Evolutionary conservation across 805 yeast genomes (phyloP), one percentile per base, ranked within the genome.

Genomic region (Starmerella apicola): DNA sequence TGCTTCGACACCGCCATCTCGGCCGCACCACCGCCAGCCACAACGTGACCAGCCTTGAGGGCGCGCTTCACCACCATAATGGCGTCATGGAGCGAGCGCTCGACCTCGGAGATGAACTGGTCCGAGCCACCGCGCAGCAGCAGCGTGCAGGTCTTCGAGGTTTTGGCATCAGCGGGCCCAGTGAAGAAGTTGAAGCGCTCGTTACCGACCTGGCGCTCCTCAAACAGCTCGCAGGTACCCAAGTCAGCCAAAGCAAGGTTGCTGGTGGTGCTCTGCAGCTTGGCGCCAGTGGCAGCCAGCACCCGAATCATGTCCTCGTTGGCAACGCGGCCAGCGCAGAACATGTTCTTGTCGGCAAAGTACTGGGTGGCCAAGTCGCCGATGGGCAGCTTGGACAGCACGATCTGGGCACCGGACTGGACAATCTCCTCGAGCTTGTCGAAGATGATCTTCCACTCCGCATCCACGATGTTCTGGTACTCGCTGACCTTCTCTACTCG

Each of bases 291-390:
- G 3, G 98, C 97, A 56, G 77, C 72, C 42, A 84, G 76, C 6
- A 85, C 94, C 55, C 98, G 76, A 51, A 81, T 81, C 82, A 91
- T 72, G 61, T 91, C 98, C 52, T 84, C 95, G 29, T 72, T 49
- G 9, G 85, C 62, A 13, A 91, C 95, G 60, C 98, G 73, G 44
- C 98, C 98, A 12, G 98, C 98, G 66, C 98, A 91, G 65, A 91
- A 91, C 38, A 91, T 80, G 57, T 81, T 74, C 59, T 97, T 72
- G 62, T 91, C 98, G 26, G 98, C 98, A 62, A 91, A 91, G 63
- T 71, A 91, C 65, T 91, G 98, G 7, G 98, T 91, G n/a, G 98
- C 98, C 59, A 91, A 71, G 63, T 91, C 98, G 49, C 98, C 98
- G 57, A 91, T 91, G 41, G 98, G 98, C 53, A 91, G 69, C 59